Conservation (phyloP, 768 basidiomycete species). For the Amanita jacksonii region DNA sequence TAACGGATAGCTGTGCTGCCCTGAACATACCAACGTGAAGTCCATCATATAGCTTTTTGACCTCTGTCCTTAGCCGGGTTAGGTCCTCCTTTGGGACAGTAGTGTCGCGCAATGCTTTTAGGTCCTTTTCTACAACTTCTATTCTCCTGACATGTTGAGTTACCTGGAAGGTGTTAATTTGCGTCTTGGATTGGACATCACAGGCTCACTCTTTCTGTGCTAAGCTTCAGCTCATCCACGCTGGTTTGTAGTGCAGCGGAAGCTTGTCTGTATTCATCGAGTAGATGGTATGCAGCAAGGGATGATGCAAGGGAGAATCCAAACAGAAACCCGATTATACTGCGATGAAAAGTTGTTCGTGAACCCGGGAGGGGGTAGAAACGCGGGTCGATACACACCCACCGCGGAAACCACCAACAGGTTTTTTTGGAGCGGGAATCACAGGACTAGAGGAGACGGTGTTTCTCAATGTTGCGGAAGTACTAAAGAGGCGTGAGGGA, state of each 20-base stretch:
- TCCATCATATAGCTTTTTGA: constrained; percentile 82
- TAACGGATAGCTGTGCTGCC: too few species aligned
- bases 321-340: constrained; percentile 77
- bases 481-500: constrained; percentile 31
- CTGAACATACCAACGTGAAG: constrained; percentile 65
- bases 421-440: constrained; percentile 53
- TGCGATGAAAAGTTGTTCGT: constrained; percentile 19
- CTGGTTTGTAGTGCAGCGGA: constrained; percentile 83
- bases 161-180: constrained; percentile 36
- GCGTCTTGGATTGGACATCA: neutral
- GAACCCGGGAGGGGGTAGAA: neutral
- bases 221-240: constrained; percentile 77
- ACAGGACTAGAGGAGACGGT: constrained; percentile 42
- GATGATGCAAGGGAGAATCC: constrained; percentile 88
- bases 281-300: constrained; percentile 75
- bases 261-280: constrained; percentile 86
- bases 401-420: constrained; percentile 65
- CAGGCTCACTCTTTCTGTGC: constrained; percentile 62
- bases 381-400: constrained; percentile 34
- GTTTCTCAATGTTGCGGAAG: constrained; percentile 32
- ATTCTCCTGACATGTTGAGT: constrained; percentile 77
- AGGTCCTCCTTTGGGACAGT: constrained; percentile 77
- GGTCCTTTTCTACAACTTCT: constrained; percentile 83
- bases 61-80: constrained; percentile 62
- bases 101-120: constrained; percentile 60